Evolutionary conservation across 345 rosid species (phyloP).

Genomic region (Acer campestre): DNA sequence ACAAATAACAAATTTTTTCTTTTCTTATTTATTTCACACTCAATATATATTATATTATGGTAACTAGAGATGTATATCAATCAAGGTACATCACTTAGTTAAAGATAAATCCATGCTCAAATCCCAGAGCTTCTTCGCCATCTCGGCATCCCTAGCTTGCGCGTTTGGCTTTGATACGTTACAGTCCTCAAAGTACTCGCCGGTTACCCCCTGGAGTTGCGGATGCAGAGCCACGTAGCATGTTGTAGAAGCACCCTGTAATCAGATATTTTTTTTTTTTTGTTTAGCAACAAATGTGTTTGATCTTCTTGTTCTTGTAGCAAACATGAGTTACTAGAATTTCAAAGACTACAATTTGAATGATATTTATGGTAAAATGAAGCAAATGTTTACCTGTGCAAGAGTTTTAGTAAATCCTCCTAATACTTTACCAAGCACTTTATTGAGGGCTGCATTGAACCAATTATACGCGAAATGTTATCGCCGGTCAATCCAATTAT

Average conservation of each 20-base stretch:
- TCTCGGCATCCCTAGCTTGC: background rate
- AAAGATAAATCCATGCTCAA: background rate
- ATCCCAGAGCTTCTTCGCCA: background rate
- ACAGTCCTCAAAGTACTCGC: conserved; percentile 52
- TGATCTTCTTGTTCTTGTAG: background rate
- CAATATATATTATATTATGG: background rate
- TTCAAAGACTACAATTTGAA: background rate
- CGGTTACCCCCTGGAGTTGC: conserved; percentile 40
- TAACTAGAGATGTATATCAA: background rate
- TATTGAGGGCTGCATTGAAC: conserved; percentile 34
- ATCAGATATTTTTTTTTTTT: background rate
- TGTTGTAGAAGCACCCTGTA: conserved; percentile 63
- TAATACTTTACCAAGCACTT: conserved; percentile 28
- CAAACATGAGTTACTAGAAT: background rate
- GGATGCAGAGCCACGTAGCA: conserved; percentile 64
- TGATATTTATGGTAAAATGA: background rate
- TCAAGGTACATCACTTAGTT: background rate
- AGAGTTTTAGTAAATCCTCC: conserved; percentile 33
- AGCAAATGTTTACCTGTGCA: conserved; percentile 37
- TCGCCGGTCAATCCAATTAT: background rate
- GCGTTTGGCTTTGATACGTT: conserved; percentile 30
- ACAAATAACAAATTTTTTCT: background rate
- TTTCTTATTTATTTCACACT: background rate
- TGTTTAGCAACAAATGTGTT: background rate
- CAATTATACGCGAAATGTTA: conserved; percentile 32